Evolutionary conservation across 106 monocot genomes (phyloP).

Genomic region (Phalaenopsis equestris): DNA sequence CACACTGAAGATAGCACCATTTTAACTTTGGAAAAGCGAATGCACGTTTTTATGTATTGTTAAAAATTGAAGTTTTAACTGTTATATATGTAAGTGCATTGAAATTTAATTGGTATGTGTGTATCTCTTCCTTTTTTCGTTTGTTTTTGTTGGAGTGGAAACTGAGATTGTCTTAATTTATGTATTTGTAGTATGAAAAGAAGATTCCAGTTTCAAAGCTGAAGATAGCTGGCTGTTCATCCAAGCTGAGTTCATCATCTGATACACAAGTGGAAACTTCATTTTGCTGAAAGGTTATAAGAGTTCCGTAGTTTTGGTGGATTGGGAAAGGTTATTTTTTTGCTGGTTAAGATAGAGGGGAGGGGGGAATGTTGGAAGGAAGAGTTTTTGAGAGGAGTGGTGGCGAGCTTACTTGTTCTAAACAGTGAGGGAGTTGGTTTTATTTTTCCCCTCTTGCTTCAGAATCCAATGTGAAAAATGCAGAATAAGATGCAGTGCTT

Average conservation of each 20-base stretch:
- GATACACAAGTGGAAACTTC: background rate
- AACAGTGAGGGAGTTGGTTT: background rate
- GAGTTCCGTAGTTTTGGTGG: too few species aligned
- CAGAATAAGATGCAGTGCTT: constrained; percentile 2
- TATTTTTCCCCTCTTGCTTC: background rate
- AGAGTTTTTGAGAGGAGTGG: background rate
- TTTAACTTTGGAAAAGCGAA: too few species aligned
- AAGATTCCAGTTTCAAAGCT: constrained; percentile 2
- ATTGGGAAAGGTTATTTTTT: background rate
- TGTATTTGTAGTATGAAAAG: background rate
- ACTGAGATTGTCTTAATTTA: background rate
- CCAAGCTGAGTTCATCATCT: background rate
- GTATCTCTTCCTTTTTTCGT: background rate
- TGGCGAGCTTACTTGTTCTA: background rate
- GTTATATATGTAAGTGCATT: too few species aligned
- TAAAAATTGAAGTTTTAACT: too few species aligned
- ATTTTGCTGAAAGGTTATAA: background rate
- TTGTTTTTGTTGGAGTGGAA: background rate
- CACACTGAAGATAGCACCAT: too few species aligned
- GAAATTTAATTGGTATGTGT: too few species aligned
- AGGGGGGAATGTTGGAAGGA: too few species aligned
- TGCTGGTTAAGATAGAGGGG: background rate
- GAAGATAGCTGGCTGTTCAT: background rate
- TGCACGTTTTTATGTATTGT: too few species aligned
- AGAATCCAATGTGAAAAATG: background rate